A percentile compares a stretch with the other conserved stretches of the same genome.
Evolutionary conservation across 306 rosid species (phyloP).

Genomic region (Cucumis sativus): DNA sequence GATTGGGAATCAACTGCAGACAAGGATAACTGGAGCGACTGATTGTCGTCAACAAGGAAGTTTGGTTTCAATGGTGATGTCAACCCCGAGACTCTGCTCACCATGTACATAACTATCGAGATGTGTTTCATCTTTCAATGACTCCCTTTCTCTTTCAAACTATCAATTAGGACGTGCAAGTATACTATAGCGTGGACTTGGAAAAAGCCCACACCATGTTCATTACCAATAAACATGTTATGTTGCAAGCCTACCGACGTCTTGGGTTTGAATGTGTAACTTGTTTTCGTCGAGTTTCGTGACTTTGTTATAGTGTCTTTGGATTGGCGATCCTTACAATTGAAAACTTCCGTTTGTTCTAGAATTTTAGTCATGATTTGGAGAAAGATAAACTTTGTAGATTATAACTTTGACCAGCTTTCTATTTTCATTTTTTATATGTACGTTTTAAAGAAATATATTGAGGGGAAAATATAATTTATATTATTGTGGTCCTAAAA

Average conservation of each 20-base stretch:
- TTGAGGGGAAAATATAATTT: no score
- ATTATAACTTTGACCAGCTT: not conserved
- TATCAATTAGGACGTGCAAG: not conserved
- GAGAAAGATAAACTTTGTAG: not conserved
- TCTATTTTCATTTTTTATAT: not conserved
- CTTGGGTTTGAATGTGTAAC: not conserved
- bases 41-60: not conserved
- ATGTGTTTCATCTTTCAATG: not conserved
- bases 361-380: not conserved
- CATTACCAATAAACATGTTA: not conserved
- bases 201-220: not conserved
- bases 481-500: no score
- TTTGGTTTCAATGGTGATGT: not conserved
- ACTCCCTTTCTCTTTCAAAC: not conserved
- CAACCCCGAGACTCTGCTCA: not conserved
- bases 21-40: constrained; percentile 80
- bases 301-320: not conserved
- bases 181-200: not conserved
- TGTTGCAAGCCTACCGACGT: not conserved
- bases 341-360: not conserved
- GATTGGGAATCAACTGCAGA: constrained; percentile 38
- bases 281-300: not conserved
- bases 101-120: not conserved
- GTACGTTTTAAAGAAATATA: no score
- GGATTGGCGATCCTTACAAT: not conserved